Conservation (phyloP, 352 stramenopile species). For the Pythium pyrilobum region DNA sequence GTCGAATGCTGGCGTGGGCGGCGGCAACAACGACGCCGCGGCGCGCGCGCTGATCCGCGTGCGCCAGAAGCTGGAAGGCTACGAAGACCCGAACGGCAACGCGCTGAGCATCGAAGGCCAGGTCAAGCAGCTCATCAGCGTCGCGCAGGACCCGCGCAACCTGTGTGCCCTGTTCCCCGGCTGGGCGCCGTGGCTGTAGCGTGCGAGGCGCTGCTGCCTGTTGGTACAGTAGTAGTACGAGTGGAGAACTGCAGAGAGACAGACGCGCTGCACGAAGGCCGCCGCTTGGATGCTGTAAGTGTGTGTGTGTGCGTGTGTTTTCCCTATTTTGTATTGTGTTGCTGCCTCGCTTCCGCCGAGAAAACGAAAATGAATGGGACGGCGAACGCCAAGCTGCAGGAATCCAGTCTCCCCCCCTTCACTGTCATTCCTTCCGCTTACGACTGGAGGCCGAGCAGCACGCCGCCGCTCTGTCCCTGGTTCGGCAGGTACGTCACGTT, state of each 20-base stretch:
- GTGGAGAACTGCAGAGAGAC: background rate
- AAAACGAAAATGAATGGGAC: background rate
- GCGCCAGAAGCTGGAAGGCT: constrained; percentile 98
- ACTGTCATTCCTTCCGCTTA: background rate
- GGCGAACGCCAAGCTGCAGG: too few relatives aligned
- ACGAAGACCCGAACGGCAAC: constrained; percentile 95
- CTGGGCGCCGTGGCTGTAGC: constrained; percentile 94
- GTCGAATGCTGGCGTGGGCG: constrained; percentile 1
- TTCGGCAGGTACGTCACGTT: constrained; percentile 99
- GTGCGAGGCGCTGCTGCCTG: background rate
- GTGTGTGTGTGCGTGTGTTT: background rate
- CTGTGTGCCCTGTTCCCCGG: constrained; percentile 94
- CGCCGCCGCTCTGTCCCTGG: constrained; percentile 77
- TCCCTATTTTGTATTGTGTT: constrained; percentile 2
- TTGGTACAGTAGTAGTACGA: background rate
- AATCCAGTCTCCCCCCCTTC: background rate
- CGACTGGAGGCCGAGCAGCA: constrained; percentile 80
- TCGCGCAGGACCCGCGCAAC: constrained; percentile 94
- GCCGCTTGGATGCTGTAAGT: too few relatives aligned
- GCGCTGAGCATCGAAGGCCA: constrained; percentile 97
- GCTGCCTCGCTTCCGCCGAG: background rate
- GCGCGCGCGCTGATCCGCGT: constrained; percentile 94
- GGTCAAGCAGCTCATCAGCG: constrained; percentile 97
- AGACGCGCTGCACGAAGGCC: too few relatives aligned
- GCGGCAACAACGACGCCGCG: constrained; percentile 80